Conservation (phyloP, 2,329 filamentous ascomycete genomes). For the Venturia oleaginea region DNA sequence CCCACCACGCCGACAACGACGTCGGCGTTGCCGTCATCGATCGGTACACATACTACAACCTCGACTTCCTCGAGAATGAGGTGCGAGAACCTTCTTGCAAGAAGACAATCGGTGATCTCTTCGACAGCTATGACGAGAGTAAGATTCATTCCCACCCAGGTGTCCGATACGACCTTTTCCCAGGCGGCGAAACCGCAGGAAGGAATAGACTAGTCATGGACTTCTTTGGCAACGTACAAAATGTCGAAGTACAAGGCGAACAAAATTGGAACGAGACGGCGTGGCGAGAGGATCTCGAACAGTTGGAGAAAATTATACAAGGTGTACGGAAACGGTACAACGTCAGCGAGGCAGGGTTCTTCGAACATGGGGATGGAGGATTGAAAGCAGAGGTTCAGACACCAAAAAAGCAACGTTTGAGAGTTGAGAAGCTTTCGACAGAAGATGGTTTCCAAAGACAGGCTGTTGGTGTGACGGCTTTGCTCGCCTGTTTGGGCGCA, state of each 20-base stretch:
- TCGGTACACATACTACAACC: conserved; percentile 95
- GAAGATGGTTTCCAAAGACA: conserved; percentile 33
- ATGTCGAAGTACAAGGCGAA: conserved; percentile 73
- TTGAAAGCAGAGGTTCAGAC: conserved; percentile 15
- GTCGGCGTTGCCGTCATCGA: conserved; percentile 98
- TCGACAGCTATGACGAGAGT: conserved; percentile 88
- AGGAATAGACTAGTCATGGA: conserved; percentile 80
- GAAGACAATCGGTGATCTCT: conserved; percentile 84
- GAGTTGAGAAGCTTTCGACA: conserved; percentile 23
- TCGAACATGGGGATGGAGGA: conserved; percentile 16
- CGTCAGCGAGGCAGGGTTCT: conserved; percentile 16
- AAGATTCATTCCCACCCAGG: conserved; percentile 94
- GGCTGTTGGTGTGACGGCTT: conserved; percentile 28
- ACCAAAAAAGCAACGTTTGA: conserved; percentile 14
- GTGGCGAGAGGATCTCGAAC: conserved; percentile 61
- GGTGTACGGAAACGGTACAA: conserved; percentile 35
- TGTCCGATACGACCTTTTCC: conserved; percentile 91
- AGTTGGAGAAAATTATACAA: conserved; percentile 57
- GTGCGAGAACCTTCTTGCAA: conserved; percentile 80
- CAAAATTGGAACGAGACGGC: conserved; percentile 32
- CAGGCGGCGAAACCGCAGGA: conserved; percentile 67
- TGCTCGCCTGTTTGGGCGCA: conserved; percentile 30
- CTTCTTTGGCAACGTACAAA: conserved; percentile 97
- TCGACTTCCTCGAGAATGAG: conserved; percentile 89
- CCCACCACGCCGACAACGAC: conserved; percentile 95